Base-by-base conservation (phyloP, 2,329 filamentous ascomycete species). In the Fusarium mundagurra region DNA sequence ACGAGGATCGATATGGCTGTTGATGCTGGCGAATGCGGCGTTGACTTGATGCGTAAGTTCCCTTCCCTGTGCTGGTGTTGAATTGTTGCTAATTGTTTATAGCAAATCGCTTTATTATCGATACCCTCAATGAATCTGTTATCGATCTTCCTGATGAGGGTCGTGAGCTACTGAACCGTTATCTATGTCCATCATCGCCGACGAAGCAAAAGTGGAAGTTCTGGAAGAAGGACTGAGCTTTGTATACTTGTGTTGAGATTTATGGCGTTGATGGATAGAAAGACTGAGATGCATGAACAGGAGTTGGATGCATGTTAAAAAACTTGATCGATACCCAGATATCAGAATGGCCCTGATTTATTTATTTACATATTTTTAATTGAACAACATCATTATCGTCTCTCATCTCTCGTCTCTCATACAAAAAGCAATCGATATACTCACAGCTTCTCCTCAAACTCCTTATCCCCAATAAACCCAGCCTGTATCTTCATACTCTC, bases 401-500 rank as follows among this genome's bases (percentile, higher is more conserved):
- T 36, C 29, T 50, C 47, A 14, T 65, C 44, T 36, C 36, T 53
- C 43, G 13, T 51, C 24, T 44, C 34, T 66, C 29, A 31, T 29
- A 22, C 10, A 10, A 44, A 44, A 44, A 44, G 16, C 43, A 44
- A 3, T 5, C 12, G 12, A 8, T 34, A 34, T 34, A 2, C 33
- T 34, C 33, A 18, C 64, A 78, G 31, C 57, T 45, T 72, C 48
- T 74, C 73, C 43, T 72, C 78, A 31, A 89, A 77, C 1, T 79
- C 79, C 55, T 88, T 85, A 6, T 79, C 77, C 12, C 66, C 89
- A 78, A 86, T 87, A 29, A 82, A 84, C 73, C 79, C 84, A 6
- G 92, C 85, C 78, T 94, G 92, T 27, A 94, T 93, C 84, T 94
- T 89, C 87, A 94, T 94, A 80, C 93, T 95, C 68, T 94, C 89